phyloP scores from a whole-genome alignment of 352 stramenopile species.

The Phytophthora meadii region DNA sequence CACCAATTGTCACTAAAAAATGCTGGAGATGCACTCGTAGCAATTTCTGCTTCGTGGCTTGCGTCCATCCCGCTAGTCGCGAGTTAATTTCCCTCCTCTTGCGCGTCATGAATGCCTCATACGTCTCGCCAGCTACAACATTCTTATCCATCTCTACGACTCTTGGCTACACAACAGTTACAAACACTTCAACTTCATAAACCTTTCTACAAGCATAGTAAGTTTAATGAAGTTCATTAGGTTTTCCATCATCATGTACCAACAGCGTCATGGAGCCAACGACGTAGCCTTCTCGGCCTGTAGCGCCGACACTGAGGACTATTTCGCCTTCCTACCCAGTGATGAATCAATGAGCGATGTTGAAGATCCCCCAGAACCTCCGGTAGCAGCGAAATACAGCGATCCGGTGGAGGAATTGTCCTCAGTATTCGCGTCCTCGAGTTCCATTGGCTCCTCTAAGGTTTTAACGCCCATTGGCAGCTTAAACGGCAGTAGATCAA shows the following conservation, averaged over 20 bases:
- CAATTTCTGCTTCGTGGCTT: constrained; percentile 25
- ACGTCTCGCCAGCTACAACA: constrained; percentile 12
- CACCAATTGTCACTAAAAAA: constrained; percentile 28
- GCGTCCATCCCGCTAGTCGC: constrained; percentile 14
- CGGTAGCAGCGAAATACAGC: constrained; percentile 3
- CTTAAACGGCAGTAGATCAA: constrained; percentile 16
- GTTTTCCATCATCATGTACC: background rate
- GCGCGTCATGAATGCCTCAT: constrained; percentile 36
- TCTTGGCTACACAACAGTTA: constrained; percentile 31
- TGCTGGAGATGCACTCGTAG: constrained; percentile 40
- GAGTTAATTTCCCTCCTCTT: constrained; percentile 19
- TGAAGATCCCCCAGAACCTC: constrained; percentile 24
- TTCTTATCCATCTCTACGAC: constrained; percentile 24
- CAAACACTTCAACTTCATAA: constrained; percentile 8
- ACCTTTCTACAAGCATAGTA: too few relatives aligned
- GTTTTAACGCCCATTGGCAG: constrained; percentile 41
- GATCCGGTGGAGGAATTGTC: constrained; percentile 40
- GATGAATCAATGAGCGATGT: constrained; percentile 57
- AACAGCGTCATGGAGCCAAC: background rate
- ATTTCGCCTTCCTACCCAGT: constrained; percentile 65
- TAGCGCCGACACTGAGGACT: constrained; percentile 54
- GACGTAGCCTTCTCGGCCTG: constrained; percentile 40
- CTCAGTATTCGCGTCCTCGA: constrained; percentile 32
- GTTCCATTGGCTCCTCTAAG: constrained; percentile 19
- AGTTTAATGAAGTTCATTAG: too few relatives aligned